Percentiles rank a stretch among this genome's conserved stretches.
These are phyloP conservation scores for Escovopsis sp. DNA, from an alignment of 2,329 filamentous ascomycete species.

Conservation along the genomic window DNA sequence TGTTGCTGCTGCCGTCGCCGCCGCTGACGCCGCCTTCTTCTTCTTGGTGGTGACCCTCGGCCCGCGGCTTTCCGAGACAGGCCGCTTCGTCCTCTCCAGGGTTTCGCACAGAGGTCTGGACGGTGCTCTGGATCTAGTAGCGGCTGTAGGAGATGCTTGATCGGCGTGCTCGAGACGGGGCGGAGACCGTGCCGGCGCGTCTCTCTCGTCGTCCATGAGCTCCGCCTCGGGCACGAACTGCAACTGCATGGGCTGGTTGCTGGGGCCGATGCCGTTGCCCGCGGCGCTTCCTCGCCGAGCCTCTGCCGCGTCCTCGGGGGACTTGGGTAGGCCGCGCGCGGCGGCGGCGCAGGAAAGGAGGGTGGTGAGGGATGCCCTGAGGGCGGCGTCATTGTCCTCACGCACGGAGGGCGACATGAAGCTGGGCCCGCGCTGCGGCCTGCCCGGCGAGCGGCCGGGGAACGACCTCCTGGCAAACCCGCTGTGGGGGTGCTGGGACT, in stretches of 20 bases:
- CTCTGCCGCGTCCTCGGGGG: conserved; percentile 26
- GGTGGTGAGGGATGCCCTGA: conserved; percentile 86
- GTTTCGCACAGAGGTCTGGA: conserved; percentile 13
- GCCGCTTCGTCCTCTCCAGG: conserved; percentile 35
- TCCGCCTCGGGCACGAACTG: conserved; percentile 46
- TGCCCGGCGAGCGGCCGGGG: conserved; percentile 30
- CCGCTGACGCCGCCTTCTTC: conserved; percentile 28
- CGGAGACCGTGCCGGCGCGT: conserved; percentile 10
- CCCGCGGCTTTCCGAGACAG: conserved; percentile 20
- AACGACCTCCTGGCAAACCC: conserved; percentile 35
- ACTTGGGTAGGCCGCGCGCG: conserved; percentile 65
- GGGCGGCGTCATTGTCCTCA: conserved; percentile 80
- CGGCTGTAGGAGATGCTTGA: too few relatives aligned
- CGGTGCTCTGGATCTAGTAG: conserved; percentile 17
- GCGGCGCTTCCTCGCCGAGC: conserved; percentile 12
- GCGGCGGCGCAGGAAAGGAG: conserved; percentile 89
- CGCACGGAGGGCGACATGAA: conserved; percentile 62
- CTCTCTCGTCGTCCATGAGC: conserved; percentile 28
- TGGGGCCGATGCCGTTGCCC: conserved; percentile 23
- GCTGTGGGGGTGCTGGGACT: conserved; percentile 34
- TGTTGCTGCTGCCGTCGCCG: too few relatives aligned
- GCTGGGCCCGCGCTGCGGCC: conserved; percentile 33
- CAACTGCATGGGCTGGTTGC: conserved; percentile 40
- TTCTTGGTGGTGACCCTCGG: conserved; percentile 40
- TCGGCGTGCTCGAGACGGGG: conserved; percentile 11